Evolutionary conservation across 768 basidiomycete genomes (phyloP), one percentile per base, ranked within the genome.

Genomic region (Pisolithus tinctorius): DNA sequence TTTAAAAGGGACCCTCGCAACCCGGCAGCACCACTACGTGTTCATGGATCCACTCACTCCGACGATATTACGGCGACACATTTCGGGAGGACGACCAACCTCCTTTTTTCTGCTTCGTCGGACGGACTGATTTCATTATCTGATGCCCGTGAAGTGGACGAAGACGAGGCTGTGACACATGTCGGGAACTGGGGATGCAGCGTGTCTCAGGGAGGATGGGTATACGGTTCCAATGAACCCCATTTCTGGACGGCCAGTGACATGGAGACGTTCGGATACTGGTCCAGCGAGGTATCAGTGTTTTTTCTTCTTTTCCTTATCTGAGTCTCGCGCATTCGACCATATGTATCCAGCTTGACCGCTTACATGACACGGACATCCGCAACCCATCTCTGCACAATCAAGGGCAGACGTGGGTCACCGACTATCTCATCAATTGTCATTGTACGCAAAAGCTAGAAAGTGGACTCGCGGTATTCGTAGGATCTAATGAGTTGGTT

Each of bases 231-330:
- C 30, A 50, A 63, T 23, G 63, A 67, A 4, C 69, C 69, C 29
- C 70, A 65, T 44, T 72, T 93, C 7, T 96, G 93, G 92, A 86
- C 85, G 23, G 78, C 82, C 10, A 93, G 90, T 56, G 94, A 96
- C 69, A 96, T 96, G 93, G 93, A 97, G 67, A 92, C 88, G 0
- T 87, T 94, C 57, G 86, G 87, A 50, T 75, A 80, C 13, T 97
- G 93, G 94, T 79, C 83, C 26, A 67, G 67, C 44, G 86, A 91
- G 69, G 88, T 85, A 53, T 29, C 65, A 53, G 6, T 36, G 42
- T 20, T 17, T 26, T 40, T 20, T 20, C 20, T 20, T 20, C 36
- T 13, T 10, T 17, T 37, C 17, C 38, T n/a, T 9, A 39, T 13
- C 27, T 49, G 23, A 0, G 20, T 36, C 49, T 26, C 43, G 52